phyloP scores from a whole-genome alignment of 768 basidiomycete species.

The Calocybe indica region DNA sequence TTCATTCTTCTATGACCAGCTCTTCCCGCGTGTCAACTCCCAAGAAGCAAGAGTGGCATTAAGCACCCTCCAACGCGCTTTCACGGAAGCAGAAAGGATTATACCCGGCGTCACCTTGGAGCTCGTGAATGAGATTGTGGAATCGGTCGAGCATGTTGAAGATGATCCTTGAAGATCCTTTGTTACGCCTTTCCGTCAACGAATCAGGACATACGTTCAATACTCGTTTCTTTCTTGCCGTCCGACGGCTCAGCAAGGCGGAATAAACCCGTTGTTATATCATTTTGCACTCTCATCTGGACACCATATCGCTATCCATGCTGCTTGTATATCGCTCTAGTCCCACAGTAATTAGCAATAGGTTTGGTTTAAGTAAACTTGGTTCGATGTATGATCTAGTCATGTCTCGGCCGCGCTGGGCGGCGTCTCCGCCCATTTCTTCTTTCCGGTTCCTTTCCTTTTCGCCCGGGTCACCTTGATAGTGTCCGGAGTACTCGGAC shows the following conservation, averaged over 20 bases:
- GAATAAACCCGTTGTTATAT: no score
- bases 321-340: no score
- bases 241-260: no score
- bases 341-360: no score
- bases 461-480: constrained; percentile 73
- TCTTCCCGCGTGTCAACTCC: constrained; percentile 90
- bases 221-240: no score
- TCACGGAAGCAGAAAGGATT: constrained; percentile 90
- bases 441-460: constrained; percentile 59
- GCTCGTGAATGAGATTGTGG: constrained; percentile 89
- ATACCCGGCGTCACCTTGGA: constrained; percentile 95
- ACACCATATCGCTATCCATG: no score
- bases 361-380: no score
- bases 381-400: no score
- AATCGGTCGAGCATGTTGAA: constrained; percentile 87
- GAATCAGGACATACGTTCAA: no score
- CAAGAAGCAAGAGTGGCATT: constrained; percentile 86
- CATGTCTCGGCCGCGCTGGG: no score
- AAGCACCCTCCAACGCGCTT: constrained; percentile 82
- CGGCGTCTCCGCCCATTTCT: constrained; percentile 47
- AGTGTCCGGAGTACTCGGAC: constrained; percentile 54
- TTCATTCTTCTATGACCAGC: constrained; percentile 34
- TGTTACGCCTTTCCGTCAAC: not conserved
- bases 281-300: no score
- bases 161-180: constrained; percentile 48